These are phyloP conservation scores for Vachellia collinsii DNA, from an alignment of 306 rosid genomes.

Conservation along the genomic window DNA sequence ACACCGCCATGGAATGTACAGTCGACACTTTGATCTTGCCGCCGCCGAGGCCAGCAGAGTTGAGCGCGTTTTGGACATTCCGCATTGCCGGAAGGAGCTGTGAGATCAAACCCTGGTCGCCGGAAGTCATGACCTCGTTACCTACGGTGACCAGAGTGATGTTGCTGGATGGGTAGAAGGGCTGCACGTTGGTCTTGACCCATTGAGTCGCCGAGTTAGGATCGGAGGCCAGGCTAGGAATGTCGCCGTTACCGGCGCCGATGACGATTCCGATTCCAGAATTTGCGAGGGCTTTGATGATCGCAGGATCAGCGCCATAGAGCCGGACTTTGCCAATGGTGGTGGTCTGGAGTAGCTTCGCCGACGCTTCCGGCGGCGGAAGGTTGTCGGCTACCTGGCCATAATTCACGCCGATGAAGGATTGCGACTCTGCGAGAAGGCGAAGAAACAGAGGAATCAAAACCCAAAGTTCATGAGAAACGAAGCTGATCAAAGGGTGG, in stretches of 20 bases:
- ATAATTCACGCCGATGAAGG: constrained; percentile 75
- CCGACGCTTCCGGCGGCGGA: constrained; percentile 54
- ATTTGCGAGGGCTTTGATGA: constrained; percentile 60
- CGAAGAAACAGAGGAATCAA: background rate
- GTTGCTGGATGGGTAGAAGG: constrained; percentile 64
- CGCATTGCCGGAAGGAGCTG: constrained; percentile 73
- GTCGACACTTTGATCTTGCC: constrained; percentile 62
- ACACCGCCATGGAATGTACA: constrained; percentile 66
- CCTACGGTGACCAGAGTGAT: constrained; percentile 64
- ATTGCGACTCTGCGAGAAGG: constrained; percentile 54
- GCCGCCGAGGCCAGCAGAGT: constrained; percentile 51
- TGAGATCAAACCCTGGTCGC: constrained; percentile 50
- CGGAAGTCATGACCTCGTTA: constrained; percentile 60
- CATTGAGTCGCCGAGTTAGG: constrained; percentile 66
- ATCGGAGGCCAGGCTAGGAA: constrained; percentile 58
- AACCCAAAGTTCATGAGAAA: constrained; percentile 6
- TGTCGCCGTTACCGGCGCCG: constrained; percentile 58
- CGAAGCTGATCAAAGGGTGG: background rate
- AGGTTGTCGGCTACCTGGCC: constrained; percentile 71
- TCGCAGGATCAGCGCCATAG: constrained; percentile 57
- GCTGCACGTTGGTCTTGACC: constrained; percentile 61
- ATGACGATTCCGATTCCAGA: constrained; percentile 58
- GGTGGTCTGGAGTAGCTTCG: constrained; percentile 56
- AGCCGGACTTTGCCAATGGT: constrained; percentile 54
- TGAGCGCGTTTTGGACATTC: constrained; percentile 65